Percentiles rank a stretch among this genome's conserved stretches.
phyloP scores from a whole-genome alignment of 768 basidiomycete species.

The Kwoniella sp. region DNA sequence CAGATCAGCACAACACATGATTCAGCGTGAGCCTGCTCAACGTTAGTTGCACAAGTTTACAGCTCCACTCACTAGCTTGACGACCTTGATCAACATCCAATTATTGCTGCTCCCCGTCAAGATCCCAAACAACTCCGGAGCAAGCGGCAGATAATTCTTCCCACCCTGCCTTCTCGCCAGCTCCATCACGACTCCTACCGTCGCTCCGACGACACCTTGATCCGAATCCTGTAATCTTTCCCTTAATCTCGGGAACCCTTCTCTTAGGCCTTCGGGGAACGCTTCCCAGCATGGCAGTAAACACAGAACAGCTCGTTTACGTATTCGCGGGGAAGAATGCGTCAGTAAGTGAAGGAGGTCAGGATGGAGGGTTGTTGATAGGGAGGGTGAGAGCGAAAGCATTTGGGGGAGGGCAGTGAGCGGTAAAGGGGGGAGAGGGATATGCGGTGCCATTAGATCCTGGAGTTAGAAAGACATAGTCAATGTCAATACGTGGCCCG shows the following conservation, averaged over 20 bases:
- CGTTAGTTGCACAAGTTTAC: too few relatives aligned
- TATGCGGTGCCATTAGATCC: slow-evolving; percentile 49
- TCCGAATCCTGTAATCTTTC: slow-evolving; percentile 60
- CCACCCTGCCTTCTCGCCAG: slow-evolving; percentile 74
- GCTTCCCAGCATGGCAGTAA: slow-evolving; percentile 77
- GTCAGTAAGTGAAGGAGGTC: slow-evolving; percentile 68
- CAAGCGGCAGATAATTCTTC: slow-evolving; percentile 76
- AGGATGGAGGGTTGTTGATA: slow-evolving; percentile 76
- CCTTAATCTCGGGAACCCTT: slow-evolving; percentile 69
- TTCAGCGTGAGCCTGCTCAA: too few relatives aligned
- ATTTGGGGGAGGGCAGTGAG: slow-evolving; percentile 53
- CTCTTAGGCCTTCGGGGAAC: slow-evolving; percentile 74
- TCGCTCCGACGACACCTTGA: slow-evolving; percentile 86
- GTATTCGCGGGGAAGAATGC: slow-evolving; percentile 59
- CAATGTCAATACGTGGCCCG: not conserved
- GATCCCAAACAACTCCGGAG: slow-evolving; percentile 89
- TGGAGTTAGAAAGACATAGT: not conserved
- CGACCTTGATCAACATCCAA: slow-evolving; percentile 99
- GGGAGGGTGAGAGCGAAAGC: slow-evolving; percentile 37
- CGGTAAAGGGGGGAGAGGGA: slow-evolving; percentile 45
- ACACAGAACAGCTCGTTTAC: slow-evolving; percentile 85
- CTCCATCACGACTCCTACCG: slow-evolving; percentile 93
- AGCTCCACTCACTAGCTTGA: slow-evolving; percentile 95
- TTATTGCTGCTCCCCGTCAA: slow-evolving; percentile 94
- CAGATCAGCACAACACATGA: too few relatives aligned